A percentile compares a stretch with the other conserved stretches of the same genome.
Conservation (phyloP, 495 filamentous ascomycete genomes). For the Podospora fimiseda region DNA sequence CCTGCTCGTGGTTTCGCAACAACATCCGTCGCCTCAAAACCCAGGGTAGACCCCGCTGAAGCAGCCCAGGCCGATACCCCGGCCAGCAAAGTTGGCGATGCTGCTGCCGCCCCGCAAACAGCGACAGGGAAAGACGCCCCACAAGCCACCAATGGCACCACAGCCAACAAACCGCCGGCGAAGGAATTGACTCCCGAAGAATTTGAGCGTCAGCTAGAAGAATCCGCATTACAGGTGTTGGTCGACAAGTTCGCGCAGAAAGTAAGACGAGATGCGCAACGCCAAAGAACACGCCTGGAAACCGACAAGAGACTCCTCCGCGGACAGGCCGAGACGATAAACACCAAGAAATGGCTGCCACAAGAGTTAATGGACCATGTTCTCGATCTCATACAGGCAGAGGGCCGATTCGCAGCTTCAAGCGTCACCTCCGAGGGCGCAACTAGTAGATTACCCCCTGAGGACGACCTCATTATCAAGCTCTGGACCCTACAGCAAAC, state of each 20-base stretch:
- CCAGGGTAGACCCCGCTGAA: constrained; percentile 38
- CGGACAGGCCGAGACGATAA: constrained; percentile 61
- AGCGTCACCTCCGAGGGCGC: constrained; percentile 34
- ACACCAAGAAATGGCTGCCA: constrained; percentile 70
- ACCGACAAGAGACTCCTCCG: constrained; percentile 75
- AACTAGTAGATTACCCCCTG: constrained; percentile 40
- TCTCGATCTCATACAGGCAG: constrained; percentile 52
- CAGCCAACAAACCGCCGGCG: constrained; percentile 34
- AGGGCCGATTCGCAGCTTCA: constrained; percentile 44
- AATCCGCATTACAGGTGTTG: constrained; percentile 71
- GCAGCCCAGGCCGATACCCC: constrained; percentile 30
- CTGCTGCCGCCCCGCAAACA: constrained; percentile 29
- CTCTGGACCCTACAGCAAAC: constrained; percentile 75
- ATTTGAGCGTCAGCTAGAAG: constrained; percentile 74
- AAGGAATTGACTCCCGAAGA: constrained; percentile 68
- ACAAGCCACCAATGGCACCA: constrained; percentile 22
- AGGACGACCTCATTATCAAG: constrained; percentile 68
- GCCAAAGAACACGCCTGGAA: constrained; percentile 64
- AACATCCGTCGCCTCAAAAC: constrained; percentile 75
- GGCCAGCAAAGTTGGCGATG: constrained; percentile 17
- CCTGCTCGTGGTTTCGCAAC: constrained; percentile 89
- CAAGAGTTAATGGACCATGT: constrained; percentile 71
- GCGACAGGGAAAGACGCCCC: constrained; percentile 20
- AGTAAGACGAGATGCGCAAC: constrained; percentile 56
- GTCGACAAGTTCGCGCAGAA: constrained; percentile 75